Evolutionary conservation across 352 stramenopile species (phyloP), one percentile per base, ranked within the genome.

Genomic region (Phytophthora multivora): DNA sequence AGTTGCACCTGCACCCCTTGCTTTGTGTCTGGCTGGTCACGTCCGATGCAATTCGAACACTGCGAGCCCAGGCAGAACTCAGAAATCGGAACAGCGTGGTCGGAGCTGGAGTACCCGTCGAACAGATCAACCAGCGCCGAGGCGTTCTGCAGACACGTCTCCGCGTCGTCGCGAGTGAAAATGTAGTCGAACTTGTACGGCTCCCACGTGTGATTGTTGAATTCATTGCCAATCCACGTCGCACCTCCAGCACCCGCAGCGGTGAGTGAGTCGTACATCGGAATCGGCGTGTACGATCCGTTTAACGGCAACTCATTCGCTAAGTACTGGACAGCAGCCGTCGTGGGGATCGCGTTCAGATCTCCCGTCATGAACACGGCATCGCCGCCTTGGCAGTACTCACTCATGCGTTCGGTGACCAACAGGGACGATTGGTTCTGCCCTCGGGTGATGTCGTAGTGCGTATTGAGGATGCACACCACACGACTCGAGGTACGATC

Each of bases 401-500:
- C 15, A 4, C 59, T 60, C 38, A 88, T 51, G 8, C 78, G 72
- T 9, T 75, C 42, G 1, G 79, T 66, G 2, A 90, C 75, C 10
- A 89, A 54, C 48, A 77, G 25, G 0, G 79, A 82, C 19, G 75
- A 88, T 47, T 88, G 42, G 26, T 73, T 53, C 30, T 90, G 79
- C 9, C 81, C 77, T 13, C 61, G 66, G 23, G 50, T 72, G 57
- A 88, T 86, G 54, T 90, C 77, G 63, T 72, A 90, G 63, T 88
- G 81, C 7, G 79, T 90, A 69, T 90, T 89, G 26, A 90, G 71
- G 45, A 88, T 83, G 62, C 77, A 89, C 31, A 88, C 59, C 0
- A 60, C 68, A 23, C 66, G 47, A 0, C 35, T 43, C 4, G 45
- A 63, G 3, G 19, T 21, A 13, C 56, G 64, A 42, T 78, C 58